phyloP scores from a whole-genome alignment of 495 filamentous ascomycete genomes.

The Xylaria grammica region DNA sequence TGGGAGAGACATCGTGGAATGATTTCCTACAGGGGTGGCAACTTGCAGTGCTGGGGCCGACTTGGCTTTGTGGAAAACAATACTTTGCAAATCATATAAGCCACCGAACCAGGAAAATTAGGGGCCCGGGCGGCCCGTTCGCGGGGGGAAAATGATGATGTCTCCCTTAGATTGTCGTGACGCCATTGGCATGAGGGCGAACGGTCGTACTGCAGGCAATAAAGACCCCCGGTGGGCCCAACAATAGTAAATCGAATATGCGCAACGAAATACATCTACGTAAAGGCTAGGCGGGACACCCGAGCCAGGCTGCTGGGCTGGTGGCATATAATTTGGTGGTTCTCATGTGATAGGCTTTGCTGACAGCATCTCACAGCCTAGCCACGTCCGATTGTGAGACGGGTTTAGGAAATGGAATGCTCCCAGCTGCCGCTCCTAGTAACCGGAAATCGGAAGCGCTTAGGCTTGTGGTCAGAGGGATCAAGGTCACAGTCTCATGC shows the following conservation, averaged over 20 bases:
- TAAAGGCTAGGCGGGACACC: neutral
- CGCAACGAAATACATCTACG: neutral
- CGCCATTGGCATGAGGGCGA: slow-evolving; percentile 14
- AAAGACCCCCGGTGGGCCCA: slow-evolving; percentile 12
- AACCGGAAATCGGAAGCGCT: slow-evolving; percentile 9
- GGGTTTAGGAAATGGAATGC: neutral
- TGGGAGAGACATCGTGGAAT: slow-evolving; percentile 17
- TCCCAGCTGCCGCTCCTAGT: neutral
- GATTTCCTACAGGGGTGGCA: neutral
- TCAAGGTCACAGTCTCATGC: neutral
- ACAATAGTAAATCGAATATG: neutral
- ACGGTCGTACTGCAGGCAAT: slow-evolving; percentile 17
- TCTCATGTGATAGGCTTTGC: slow-evolving; percentile 12
- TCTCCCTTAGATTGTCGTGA: slow-evolving; percentile 17
- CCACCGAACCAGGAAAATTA: slow-evolving; percentile 3
- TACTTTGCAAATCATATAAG: neutral
- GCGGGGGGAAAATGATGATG: neutral
- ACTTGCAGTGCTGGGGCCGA: slow-evolving; percentile 4
- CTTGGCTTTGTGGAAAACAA: slow-evolving; percentile 9
- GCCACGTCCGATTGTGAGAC: neutral
- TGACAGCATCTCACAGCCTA: slow-evolving; percentile 1
- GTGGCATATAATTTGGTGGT: neutral
- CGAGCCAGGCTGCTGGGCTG: slow-evolving; percentile 5
- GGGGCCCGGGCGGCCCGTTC: neutral
- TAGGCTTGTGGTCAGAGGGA: neutral